A percentile compares a stretch with the other conserved stretches of the same genome.
phyloP scores from a whole-genome alignment of 2,329 filamentous ascomycete genomes.

The Diaporthe vexans region DNA sequence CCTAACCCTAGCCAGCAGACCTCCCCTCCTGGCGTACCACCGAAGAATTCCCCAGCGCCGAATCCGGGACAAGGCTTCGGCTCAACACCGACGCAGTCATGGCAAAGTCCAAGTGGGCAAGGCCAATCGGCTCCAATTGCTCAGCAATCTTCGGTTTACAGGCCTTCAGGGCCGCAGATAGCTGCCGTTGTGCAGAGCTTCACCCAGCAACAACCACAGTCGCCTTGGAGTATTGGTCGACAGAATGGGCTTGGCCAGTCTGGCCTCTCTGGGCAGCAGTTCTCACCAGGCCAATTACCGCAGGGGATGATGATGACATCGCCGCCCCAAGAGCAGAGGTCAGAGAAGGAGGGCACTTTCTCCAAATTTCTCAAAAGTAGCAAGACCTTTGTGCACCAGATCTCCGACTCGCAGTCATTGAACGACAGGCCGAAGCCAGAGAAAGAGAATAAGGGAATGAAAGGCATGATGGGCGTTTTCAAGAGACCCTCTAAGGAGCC shows the following conservation, averaged over 20 bases:
- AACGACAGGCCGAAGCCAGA: slow-evolving; percentile 44
- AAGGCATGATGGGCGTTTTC: slow-evolving; percentile 46
- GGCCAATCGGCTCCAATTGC: slow-evolving; percentile 14
- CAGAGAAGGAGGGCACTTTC: slow-evolving; percentile 42
- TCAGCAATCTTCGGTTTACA: slow-evolving; percentile 40
- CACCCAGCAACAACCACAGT: slow-evolving; percentile 30
- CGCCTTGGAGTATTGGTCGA: slow-evolving; percentile 35
- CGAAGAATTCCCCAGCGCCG: slow-evolving; percentile 32
- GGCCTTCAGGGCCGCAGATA: slow-evolving; percentile 37
- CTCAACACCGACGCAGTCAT: slow-evolving; percentile 11
- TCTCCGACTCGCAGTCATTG: slow-evolving; percentile 36
- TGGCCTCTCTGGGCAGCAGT: slow-evolving; percentile 25
- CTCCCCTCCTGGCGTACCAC: slow-evolving; percentile 33
- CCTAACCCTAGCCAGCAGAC: slow-evolving; percentile 35
- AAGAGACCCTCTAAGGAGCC: slow-evolving; percentile 44
- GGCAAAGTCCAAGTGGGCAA: slow-evolving; percentile 10
- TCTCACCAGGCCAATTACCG: slow-evolving; percentile 19
- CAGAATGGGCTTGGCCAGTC: slow-evolving; percentile 29
- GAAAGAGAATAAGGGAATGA: slow-evolving; percentile 46
- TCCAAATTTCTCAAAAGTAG: slow-evolving; percentile 43
- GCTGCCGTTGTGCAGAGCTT: slow-evolving; percentile 32
- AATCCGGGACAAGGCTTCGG: slow-evolving; percentile 29
- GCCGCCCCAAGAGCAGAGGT: slow-evolving; percentile 35
- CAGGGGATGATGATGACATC: slow-evolving; percentile 38
- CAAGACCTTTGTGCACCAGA: slow-evolving; percentile 41